Evolutionary conservation across 331 rosid genomes (phyloP).

Genomic region (Dryas integrifolia): DNA sequence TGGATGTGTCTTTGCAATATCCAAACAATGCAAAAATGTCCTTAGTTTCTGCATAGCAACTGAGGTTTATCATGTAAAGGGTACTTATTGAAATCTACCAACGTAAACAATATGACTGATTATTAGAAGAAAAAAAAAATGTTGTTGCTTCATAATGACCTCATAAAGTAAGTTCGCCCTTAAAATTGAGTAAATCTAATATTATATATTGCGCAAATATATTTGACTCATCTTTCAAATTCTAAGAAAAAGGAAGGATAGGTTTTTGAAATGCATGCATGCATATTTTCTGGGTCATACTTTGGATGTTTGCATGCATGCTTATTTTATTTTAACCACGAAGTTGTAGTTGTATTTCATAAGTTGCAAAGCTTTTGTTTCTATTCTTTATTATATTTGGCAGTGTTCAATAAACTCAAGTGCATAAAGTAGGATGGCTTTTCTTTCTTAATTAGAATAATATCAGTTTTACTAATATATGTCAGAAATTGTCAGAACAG

Average conservation of each 20-base stretch:
- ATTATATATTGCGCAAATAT: not conserved
- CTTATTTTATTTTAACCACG: not conserved
- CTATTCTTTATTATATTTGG: too few species aligned
- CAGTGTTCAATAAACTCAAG: too few species aligned
- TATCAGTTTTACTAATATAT: not conserved
- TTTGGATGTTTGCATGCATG: not conserved
- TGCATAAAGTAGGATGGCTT: too few species aligned
- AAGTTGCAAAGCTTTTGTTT: not conserved
- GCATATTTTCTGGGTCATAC: not conserved
- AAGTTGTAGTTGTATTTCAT: not conserved
- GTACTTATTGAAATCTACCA: not conserved
- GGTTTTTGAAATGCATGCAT: not conserved
- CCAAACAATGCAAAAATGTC: too few species aligned
- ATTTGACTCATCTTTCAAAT: not conserved
- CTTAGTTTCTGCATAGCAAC: too few species aligned
- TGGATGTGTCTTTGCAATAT: too few species aligned
- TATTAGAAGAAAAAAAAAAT: not conserved
- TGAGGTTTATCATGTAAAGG: not conserved
- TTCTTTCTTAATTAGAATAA: not conserved
- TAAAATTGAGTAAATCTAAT: not conserved
- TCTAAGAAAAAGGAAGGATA: not conserved
- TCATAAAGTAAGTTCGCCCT: not conserved
- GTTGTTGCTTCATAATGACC: not conserved
- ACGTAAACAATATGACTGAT: not conserved
- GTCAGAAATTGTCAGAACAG: not conserved